Conservation (phyloP, 1,284 basidiomycete genomes). For the Heliocybe sulcata region DNA sequence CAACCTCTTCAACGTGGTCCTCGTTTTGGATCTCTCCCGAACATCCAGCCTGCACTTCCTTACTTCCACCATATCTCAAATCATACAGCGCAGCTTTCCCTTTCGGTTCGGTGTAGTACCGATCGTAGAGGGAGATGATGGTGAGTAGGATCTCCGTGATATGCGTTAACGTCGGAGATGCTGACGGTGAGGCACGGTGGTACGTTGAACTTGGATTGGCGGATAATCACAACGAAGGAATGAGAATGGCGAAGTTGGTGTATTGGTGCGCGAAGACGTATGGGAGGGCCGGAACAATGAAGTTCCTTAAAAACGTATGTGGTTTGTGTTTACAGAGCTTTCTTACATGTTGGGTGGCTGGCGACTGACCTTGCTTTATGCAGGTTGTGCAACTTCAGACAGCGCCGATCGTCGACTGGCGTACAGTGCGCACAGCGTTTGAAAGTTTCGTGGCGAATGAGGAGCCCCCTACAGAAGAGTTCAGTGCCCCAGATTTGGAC, state of each 20-base stretch:
- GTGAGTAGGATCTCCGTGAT: too few species aligned
- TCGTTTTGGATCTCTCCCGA: conserved; percentile 74
- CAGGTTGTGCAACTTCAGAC: conserved; percentile 32
- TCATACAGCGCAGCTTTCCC: conserved; percentile 69
- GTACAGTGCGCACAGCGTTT: conserved; percentile 34
- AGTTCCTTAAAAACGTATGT: conserved; percentile 52
- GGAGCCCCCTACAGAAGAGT: conserved; percentile 14
- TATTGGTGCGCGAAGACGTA: conserved; percentile 60
- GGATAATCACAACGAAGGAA: conserved; percentile 30
- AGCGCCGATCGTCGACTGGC: conserved; percentile 35
- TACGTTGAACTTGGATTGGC: too few species aligned
- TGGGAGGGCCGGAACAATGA: conserved; percentile 55
- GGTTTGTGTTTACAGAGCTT: too few species aligned
- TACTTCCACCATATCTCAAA: conserved; percentile 50
- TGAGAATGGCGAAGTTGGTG: conserved; percentile 66
- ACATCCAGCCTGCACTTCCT: conserved; percentile 56
- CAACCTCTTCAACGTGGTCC: conserved; percentile 79
- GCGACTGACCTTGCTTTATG: background rate
- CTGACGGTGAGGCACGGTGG: too few species aligned
- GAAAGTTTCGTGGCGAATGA: conserved; percentile 18
- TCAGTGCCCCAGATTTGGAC: conserved; percentile 29
- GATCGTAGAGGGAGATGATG: conserved; percentile 49
- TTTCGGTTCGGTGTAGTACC: conserved; percentile 84
- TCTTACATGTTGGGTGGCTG: too few species aligned
- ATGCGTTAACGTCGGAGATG: too few species aligned